These are phyloP conservation scores for Pythium guiyangense DNA, from an alignment of 352 stramenopile genomes.

Conservation along the genomic window DNA sequence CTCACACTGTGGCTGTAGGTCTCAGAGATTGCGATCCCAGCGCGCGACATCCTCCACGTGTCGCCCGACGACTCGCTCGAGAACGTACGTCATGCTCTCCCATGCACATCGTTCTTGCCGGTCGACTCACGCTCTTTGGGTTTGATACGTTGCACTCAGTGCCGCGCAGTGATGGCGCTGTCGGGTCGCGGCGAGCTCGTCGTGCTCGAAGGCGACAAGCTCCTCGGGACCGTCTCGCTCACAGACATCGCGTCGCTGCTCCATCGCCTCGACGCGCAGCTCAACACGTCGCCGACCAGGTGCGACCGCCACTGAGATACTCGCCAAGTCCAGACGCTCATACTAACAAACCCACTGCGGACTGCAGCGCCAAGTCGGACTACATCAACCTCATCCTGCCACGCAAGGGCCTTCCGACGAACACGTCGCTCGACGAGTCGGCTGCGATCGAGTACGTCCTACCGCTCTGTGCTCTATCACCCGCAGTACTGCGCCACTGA, in stretches of 20 bases:
- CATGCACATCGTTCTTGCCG: not conserved
- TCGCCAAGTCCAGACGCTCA: too few species aligned
- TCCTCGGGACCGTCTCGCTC: conserved; percentile 75
- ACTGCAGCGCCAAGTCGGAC: conserved; percentile 80
- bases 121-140: not conserved
- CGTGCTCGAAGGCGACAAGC: conserved; percentile 59
- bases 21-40: conserved; percentile 60
- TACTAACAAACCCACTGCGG: too few species aligned
- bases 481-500: not conserved
- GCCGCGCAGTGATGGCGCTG: conserved; percentile 71
- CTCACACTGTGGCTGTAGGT: conserved; percentile 20
- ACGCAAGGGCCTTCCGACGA: conserved; percentile 71
- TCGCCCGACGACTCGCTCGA: conserved; percentile 70
- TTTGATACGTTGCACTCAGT: conserved; percentile 26
- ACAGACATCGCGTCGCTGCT: conserved; percentile 73
- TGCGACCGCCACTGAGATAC: too few species aligned
- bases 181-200: conserved; percentile 63
- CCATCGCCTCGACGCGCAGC: conserved; percentile 53
- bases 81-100: conserved; percentile 35
- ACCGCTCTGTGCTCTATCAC: not conserved
- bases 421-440: conserved; percentile 44
- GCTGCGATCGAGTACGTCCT: conserved; percentile 8
- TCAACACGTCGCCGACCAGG: conserved; percentile 45
- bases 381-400: conserved; percentile 87
- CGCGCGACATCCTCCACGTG: conserved; percentile 70